These are phyloP conservation scores for Phymatotrichopsis omnivora DNA, from an alignment of 2,329 filamentous ascomycete species.

Conservation along the genomic window DNA sequence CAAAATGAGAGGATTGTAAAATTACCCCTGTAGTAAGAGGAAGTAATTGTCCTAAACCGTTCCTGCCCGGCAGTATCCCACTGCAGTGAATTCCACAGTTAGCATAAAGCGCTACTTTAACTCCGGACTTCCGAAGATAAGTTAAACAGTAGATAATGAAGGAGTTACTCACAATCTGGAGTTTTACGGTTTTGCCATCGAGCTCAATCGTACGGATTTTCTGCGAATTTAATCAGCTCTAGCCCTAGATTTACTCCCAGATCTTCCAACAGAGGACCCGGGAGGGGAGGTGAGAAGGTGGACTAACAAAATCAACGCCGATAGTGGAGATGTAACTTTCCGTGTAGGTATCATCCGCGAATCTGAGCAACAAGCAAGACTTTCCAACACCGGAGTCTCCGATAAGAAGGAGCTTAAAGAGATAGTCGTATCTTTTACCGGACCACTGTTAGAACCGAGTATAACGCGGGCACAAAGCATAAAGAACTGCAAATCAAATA, in stretches of 20 bases:
- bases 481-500: too few species aligned
- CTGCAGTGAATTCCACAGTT: conserved; percentile 51
- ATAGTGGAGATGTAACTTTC: conserved; percentile 99
- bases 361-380: conserved; percentile 95
- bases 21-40: conserved; percentile 78
- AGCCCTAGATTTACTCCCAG: not conserved
- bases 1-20: not conserved
- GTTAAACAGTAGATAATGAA: conserved; percentile 1
- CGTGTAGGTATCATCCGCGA: conserved; percentile 98
- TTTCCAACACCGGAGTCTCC: conserved; percentile 99
- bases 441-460: too few species aligned
- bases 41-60: conserved; percentile 99
- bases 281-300: not conserved
- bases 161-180: conserved; percentile 77
- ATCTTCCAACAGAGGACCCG: conserved; percentile 1
- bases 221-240: conserved; percentile 40
- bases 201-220: conserved; percentile 99
- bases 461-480: too few species aligned
- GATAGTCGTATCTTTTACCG: conserved; percentile 98
- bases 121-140: too few species aligned
- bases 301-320: conserved; percentile 92
- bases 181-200: conserved; percentile 98
- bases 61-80: conserved; percentile 99
- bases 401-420: conserved; percentile 99
- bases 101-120: too few species aligned